Evolutionary conservation across 805 yeast genomes (phyloP), one percentile per base, ranked within the genome.

Genomic region (Ogataea degrootiae): DNA sequence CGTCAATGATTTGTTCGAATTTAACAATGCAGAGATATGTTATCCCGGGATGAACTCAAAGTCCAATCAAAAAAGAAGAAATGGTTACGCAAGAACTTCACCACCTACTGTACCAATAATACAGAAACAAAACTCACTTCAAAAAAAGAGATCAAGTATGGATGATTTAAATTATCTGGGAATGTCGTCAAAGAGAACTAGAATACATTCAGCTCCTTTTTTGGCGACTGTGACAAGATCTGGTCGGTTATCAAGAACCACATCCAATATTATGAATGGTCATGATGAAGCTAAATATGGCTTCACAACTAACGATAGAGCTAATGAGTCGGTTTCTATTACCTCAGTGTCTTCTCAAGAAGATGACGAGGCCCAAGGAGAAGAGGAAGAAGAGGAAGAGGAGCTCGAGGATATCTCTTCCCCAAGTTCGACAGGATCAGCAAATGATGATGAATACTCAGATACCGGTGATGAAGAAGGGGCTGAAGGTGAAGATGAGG

Each of bases 41-140:
- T 58, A 47, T 43, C 67, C 68, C 2, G 66, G 62, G 19, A 52
- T 60, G 45, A 48, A 45, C 38, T 6, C 31, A 23, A 19, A 23
- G 3, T 2, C 9, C 11, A 26, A 12, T 26, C 11, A 19, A 38
- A 5, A 47, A 36, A 33, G 31, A 26, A 41, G 17, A 35, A 22
- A 21, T 42, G 44, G 39, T 7, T 22, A 19, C 5, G 16, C 43
- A 40, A 26, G 12, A 26, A 26, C 1, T 6, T 26, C 31, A 26
- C 31, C 31, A 26, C 31, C 31, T 7, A 6, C 31, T 26, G 31
- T 26, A 9, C 31, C 31, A 26, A 26, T 9, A 11, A 26, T 7
- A 26, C 31, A 26, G 31, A 26, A 26, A 26, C 31, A 8, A 26
- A 9, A 4, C 11, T 9, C 31, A 26, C 31, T 9, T 9, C 31